These are phyloP conservation scores for Russula emetica DNA, from an alignment of 768 basidiomycete genomes.

Conservation along the genomic window DNA sequence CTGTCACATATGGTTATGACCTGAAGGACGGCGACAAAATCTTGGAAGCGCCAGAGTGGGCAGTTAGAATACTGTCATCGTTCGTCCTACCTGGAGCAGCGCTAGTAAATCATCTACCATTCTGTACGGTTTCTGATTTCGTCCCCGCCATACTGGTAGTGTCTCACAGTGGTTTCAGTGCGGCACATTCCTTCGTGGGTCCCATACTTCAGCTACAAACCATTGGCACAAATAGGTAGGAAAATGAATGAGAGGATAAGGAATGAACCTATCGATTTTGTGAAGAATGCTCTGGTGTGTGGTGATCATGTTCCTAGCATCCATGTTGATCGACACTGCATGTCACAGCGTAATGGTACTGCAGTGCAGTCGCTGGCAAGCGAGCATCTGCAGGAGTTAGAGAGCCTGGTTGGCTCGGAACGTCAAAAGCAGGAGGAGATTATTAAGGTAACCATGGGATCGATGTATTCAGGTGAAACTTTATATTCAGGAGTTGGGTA, in stretches of 20 bases:
- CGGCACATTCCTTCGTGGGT: constrained; percentile 18
- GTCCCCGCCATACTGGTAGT: not conserved
- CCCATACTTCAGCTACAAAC: constrained; percentile 10
- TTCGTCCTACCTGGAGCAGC: constrained; percentile 3
- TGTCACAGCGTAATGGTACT: constrained; percentile 7
- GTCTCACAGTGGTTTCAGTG: constrained; percentile 8
- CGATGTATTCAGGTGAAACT: constrained; percentile 2
- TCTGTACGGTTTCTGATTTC: not conserved
- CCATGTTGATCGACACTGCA: not conserved
- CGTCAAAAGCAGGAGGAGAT: not conserved
- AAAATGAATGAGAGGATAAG: not conserved
- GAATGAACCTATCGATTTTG: constrained; percentile 13
- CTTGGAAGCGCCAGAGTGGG: not conserved
- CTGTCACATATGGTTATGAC: constrained; percentile 17
- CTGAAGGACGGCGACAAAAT: constrained; percentile 2
- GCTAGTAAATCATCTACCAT: constrained; percentile 14
- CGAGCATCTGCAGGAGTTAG: constrained; percentile 8
- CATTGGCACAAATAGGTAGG: not conserved
- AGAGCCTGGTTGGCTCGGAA: constrained; percentile 2
- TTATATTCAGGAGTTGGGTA: not conserved
- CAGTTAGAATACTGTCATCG: not conserved
- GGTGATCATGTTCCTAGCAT: not conserved
- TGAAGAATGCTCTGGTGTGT: constrained; percentile 9
- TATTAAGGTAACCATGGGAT: constrained; percentile 4
- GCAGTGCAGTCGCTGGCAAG: constrained; percentile 11